phyloP scores from a whole-genome alignment of 176 grass and related monocot species.

The Eragrostis nindensis region DNA sequence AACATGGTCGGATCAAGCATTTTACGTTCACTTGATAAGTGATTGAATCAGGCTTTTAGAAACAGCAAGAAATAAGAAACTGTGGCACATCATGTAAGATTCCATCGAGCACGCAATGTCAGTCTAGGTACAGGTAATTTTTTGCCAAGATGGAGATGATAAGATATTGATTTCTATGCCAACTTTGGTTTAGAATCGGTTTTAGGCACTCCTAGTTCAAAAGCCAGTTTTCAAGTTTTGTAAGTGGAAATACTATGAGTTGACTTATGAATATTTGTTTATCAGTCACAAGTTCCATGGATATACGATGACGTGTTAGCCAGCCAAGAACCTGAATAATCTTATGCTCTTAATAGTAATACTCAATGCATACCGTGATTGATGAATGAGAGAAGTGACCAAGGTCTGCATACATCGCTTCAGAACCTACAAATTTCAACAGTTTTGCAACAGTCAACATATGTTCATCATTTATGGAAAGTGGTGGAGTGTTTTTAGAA shows the following conservation, averaged over 20 bases:
- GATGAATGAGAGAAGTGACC: conserved; percentile 95
- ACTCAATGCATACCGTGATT: conserved; percentile 64
- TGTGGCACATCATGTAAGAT: too few relatives aligned
- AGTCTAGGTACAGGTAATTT: too few relatives aligned
- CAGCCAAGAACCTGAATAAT: too few relatives aligned
- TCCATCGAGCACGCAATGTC: too few relatives aligned
- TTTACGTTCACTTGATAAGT: neutral
- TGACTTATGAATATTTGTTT: neutral
- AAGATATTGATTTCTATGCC: too few relatives aligned
- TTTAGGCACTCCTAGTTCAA: neutral
- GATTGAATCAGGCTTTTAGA: neutral
- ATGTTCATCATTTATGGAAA: conserved; percentile 6
- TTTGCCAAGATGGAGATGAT: too few relatives aligned
- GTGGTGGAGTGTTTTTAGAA: too few relatives aligned
- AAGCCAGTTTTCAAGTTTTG: neutral
- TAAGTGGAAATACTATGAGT: neutral
- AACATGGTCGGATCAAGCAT: too few relatives aligned
- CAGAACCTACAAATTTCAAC: conserved; percentile 66
- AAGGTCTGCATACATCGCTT: conserved; percentile 97
- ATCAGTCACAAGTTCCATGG: neutral
- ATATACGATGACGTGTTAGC: too few relatives aligned
- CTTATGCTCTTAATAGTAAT: neutral
- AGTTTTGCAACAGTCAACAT: conserved; percentile 31
- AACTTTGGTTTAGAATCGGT: neutral
- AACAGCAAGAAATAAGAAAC: too few relatives aligned